Evolutionary conservation across 257 asterid genomes (phyloP), one percentile per base, ranked within the genome.

Genomic region (Solanum appendiculatum): DNA sequence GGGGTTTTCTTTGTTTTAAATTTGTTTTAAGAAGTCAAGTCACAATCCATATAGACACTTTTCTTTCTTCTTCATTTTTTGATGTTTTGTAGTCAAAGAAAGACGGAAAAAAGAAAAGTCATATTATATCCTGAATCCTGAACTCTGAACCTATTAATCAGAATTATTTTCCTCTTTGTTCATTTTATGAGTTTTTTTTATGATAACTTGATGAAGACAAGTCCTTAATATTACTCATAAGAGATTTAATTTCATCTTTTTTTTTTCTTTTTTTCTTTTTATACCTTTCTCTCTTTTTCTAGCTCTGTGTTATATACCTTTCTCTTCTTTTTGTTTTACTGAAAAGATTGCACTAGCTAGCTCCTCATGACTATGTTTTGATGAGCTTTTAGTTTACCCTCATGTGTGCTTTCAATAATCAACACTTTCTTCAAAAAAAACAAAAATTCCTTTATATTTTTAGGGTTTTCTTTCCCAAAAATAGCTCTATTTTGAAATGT

Each of bases 11-110:
- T 75, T 74, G 86, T 87, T 77, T 64, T 81, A 7, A 25, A 25
- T 85, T 83, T 87, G 77, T 29, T 69, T 86, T 87, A 82, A 63
- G 56, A 82, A 88, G 98, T 93, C 95, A 91, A 81, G 96, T 95
- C 98, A 85, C 91, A 92, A 92, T 95, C 98, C 13, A 44, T 51
- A 87, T 88, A 91, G 90, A 91, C 89, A 86, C 93, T 84, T 90
- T 89, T 60, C 86, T 33, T 90, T 87, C 82, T 90, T 81, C 88
- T 88, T 89, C 88, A 44, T 48, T 90, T 83, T 85, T 81, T 81
- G 44, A 81, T 91, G 83, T 84, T 89, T 89, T 90, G 89, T 95
- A 90, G 95, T 92, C 96, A 88, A 90, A 78, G 66, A 46, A 80
- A 80, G n/a, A 31, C 7, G 77, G 40, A 33, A 18, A 18, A 70